phyloP scores from a whole-genome alignment of 2,329 filamentous ascomycete genomes.

The Esteya vermicola region DNA sequence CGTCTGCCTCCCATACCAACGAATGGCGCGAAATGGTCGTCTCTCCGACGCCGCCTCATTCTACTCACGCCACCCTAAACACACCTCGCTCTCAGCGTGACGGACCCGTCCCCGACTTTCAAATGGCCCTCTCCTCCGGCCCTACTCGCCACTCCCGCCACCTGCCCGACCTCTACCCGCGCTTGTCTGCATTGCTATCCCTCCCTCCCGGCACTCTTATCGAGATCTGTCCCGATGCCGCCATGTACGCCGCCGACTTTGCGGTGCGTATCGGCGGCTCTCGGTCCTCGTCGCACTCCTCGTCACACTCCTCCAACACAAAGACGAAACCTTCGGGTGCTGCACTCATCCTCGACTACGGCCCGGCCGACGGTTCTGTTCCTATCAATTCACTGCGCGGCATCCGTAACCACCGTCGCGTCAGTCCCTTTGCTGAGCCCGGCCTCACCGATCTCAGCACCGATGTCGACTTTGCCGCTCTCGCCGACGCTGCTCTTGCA shows the following conservation, averaged over 20 bases:
- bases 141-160: slow-evolving; percentile 74
- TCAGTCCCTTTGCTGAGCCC: slow-evolving; percentile 66
- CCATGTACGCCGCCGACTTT: slow-evolving; percentile 67
- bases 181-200: slow-evolving; percentile 62
- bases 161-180: slow-evolving; percentile 65
- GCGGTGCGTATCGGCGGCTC: slow-evolving; percentile 71
- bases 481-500: slow-evolving; percentile 67
- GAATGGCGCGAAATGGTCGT: slow-evolving; percentile 81
- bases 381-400: slow-evolving; percentile 84
- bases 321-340: slow-evolving; percentile 62
- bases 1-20: slow-evolving; percentile 22
- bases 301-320: slow-evolving; percentile 25
- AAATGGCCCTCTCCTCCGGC: slow-evolving; percentile 61
- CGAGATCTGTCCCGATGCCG: slow-evolving; percentile 81
- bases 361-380: slow-evolving; percentile 54
- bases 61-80: slow-evolving; percentile 37
- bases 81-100: slow-evolving; percentile 34
- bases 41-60: slow-evolving; percentile 44
- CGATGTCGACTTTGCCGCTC: slow-evolving; percentile 81
- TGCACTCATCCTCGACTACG: slow-evolving; percentile 93
- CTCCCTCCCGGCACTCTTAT: slow-evolving; percentile 54
- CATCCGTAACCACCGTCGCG: slow-evolving; percentile 61
- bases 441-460: slow-evolving; percentile 80
- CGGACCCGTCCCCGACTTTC: slow-evolving; percentile 62
- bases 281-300: too few species aligned